These are phyloP conservation scores for Pugionium cornutum DNA, from an alignment of 345 rosid species.

Conservation along the genomic window DNA sequence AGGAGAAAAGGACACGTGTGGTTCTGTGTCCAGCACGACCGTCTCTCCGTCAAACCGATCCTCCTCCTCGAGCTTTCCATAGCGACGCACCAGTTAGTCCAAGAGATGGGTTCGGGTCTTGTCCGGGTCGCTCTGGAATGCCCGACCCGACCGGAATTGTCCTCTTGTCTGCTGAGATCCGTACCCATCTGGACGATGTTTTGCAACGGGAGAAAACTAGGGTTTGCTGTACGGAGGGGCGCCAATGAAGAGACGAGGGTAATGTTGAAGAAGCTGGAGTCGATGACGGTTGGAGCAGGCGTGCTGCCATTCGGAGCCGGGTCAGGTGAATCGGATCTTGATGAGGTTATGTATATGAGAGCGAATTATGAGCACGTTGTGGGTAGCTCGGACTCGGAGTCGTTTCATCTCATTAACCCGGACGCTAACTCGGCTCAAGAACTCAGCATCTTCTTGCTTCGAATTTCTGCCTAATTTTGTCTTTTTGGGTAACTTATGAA, in stretches of 20 bases:
- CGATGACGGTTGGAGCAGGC: slow-evolving; percentile 79
- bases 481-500: slow-evolving; percentile 33
- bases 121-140: slow-evolving; percentile 81
- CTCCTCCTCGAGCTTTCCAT: slow-evolving; percentile 80
- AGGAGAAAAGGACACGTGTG: slow-evolving; percentile 80
- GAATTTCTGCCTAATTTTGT: slow-evolving; percentile 36
- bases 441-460: slow-evolving; percentile 78
- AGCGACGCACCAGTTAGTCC: slow-evolving; percentile 60
- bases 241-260: slow-evolving; percentile 47
- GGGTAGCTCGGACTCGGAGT: slow-evolving; percentile 73
- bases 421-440: slow-evolving; percentile 77
- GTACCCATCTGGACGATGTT: slow-evolving; percentile 69
- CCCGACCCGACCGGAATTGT: slow-evolving; percentile 49
- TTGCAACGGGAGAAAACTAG: slow-evolving; percentile 66
- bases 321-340: slow-evolving; percentile 44
- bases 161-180: slow-evolving; percentile 58
- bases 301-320: slow-evolving; percentile 55
- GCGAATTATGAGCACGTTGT: slow-evolving; percentile 83
- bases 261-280: slow-evolving; percentile 70
- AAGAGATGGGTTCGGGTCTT: slow-evolving; percentile 72
- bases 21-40: slow-evolving; percentile 83
- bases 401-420: slow-evolving; percentile 77
- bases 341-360: slow-evolving; percentile 80
- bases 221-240: slow-evolving; percentile 62
- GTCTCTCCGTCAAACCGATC: slow-evolving; percentile 65